A percentile compares a stretch with the other conserved stretches of the same genome.
Evolutionary conservation across 2,329 filamentous ascomycete species (phyloP).

Genomic region (Sclerotinia minor): DNA sequence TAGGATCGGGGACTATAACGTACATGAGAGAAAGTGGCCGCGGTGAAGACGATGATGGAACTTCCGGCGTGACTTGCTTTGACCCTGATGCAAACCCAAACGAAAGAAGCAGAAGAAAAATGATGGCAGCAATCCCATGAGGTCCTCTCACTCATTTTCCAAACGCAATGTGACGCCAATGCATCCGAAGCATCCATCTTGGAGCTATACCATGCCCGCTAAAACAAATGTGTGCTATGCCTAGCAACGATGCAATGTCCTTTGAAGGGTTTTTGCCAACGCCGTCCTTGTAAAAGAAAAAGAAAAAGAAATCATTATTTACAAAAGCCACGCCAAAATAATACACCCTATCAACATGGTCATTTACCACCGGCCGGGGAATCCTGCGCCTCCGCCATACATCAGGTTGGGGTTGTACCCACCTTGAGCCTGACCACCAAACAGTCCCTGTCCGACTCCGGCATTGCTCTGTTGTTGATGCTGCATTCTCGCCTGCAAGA

Average conservation of each 20-base stretch:
- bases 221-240: constrained; percentile 45
- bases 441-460: constrained; percentile 85
- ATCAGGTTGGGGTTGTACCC: constrained; percentile 89
- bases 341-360: constrained; percentile 33
- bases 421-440: constrained; percentile 88
- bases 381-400: constrained; percentile 56
- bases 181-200: constrained; percentile 43
- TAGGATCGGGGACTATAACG: constrained; percentile 56
- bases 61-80: constrained; percentile 50
- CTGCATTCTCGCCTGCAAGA: constrained; percentile 96
- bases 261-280: constrained; percentile 37
- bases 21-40: constrained; percentile 56
- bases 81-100: constrained; percentile 34
- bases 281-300: constrained; percentile 40
- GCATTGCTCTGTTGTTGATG: constrained; percentile 79
- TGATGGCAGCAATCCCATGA: constrained; percentile 35
- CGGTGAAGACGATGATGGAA: constrained; percentile 70
- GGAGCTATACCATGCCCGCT: constrained; percentile 51
- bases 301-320: constrained; percentile 35
- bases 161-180: constrained; percentile 40
- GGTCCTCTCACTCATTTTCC: constrained; percentile 35
- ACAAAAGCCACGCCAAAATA: constrained; percentile 34
- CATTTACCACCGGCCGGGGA: constrained; percentile 63
- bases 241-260: constrained; percentile 39
- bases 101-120: constrained; percentile 35